Evolutionary conservation across 805 yeast genomes (phyloP).

Genomic region (Metschnikowia similis): DNA sequence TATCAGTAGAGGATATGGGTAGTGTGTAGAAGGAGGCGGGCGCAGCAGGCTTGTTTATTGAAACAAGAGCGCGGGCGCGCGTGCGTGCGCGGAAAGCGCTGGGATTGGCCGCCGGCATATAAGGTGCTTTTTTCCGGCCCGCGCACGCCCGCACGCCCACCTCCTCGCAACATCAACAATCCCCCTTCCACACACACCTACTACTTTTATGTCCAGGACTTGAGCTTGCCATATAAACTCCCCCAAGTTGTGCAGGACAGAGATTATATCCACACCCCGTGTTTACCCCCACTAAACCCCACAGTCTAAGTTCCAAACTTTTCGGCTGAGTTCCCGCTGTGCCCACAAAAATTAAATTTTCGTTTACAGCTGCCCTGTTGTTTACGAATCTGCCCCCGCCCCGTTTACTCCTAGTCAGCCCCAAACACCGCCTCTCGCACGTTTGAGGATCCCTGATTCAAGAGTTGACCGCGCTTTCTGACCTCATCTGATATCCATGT

Average conservation of each 20-base stretch:
- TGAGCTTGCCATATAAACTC: constrained; percentile 8
- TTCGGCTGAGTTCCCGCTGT: background rate
- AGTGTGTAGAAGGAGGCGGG: too few species aligned
- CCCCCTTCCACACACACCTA: constrained; percentile 21
- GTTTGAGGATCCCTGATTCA: background rate
- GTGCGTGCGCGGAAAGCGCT: background rate
- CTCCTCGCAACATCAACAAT: constrained; percentile 15
- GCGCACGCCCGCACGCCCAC: constrained; percentile 17
- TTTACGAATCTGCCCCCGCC: constrained; percentile 1
- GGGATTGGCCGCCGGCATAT: constrained; percentile 14
- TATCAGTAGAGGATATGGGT: too few species aligned
- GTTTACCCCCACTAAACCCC: constrained; percentile 7
- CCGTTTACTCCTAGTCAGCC: background rate
- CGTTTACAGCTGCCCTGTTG: background rate
- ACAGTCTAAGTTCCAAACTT: background rate
- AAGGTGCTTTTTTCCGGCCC: constrained; percentile 1
- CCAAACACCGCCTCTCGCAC: background rate
- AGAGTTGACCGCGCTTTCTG: background rate
- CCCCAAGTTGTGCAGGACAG: constrained; percentile 19
- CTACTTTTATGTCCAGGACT: constrained; percentile 22
- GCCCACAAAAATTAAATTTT: background rate
- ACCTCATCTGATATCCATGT: constrained; percentile 8
- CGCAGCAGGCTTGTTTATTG: background rate
- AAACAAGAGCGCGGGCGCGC: background rate
- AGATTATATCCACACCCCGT: constrained; percentile 19